These are phyloP conservation scores for Larix sibirica DNA, from an alignment of 83 land plant genomes.

Conservation along the genomic window DNA sequence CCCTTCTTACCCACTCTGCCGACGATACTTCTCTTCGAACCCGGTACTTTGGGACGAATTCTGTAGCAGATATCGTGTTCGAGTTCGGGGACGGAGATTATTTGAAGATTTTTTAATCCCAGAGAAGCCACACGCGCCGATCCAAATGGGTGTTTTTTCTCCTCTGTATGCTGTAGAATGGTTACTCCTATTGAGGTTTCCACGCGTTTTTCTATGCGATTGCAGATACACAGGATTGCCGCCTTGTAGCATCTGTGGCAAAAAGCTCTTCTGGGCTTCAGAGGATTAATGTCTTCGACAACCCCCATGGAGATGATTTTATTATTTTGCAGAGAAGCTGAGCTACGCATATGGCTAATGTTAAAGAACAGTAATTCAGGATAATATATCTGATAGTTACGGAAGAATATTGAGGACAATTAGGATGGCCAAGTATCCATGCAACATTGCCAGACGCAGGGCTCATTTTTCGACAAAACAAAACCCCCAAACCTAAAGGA, in stretches of 20 bases:
- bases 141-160: constrained; percentile 79
- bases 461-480: too few species aligned
- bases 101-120: constrained; percentile 67
- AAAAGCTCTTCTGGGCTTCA: constrained; percentile 41
- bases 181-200: constrained; percentile 62
- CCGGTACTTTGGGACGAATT: constrained; percentile 38
- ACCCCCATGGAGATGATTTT: background rate
- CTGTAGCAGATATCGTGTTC: constrained; percentile 30
- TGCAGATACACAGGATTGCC: constrained; percentile 65
- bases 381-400: too few species aligned
- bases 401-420: too few species aligned
- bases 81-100: constrained; percentile 62
- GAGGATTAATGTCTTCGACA: background rate
- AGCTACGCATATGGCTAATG: too few species aligned
- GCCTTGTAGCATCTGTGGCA: constrained; percentile 80
- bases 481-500: too few species aligned
- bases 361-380: too few species aligned
- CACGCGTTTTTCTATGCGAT: constrained; percentile 40
- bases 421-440: too few species aligned
- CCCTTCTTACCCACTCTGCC: constrained; percentile 26
- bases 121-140: constrained; percentile 71
- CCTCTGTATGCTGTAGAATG: constrained; percentile 79
- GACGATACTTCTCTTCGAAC: constrained; percentile 30
- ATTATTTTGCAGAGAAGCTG: too few species aligned
- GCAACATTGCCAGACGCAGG: too few species aligned